Evolutionary conservation across 352 stramenopile genomes (phyloP), one percentile per base, ranked within the genome.

Genomic region (Phytopythium montanum): DNA sequence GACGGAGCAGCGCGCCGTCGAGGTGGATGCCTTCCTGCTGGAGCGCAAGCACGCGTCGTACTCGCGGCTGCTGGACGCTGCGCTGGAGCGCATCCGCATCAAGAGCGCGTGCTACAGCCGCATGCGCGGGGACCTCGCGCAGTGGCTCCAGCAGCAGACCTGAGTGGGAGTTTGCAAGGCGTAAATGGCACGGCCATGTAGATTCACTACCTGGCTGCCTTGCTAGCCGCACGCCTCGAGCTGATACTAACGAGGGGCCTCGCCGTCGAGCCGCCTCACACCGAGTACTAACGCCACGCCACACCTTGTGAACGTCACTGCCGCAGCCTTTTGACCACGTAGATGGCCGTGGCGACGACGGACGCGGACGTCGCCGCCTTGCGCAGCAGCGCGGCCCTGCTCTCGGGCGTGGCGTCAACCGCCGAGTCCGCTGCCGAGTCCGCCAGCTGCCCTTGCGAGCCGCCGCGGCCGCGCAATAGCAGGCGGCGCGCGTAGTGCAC

Each of bases 21-120:
- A 90, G 42, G 79, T 92, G 29, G 81, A 88, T 23, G 54, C 28
- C 5, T 94, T 92, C 61, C 42, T 94, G 21, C 61, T 69, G 56
- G 70, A 62, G n/a, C 79, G 81, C 55, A 88, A 87, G 59, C 79
- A 92, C 64, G 69, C 75, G 54, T 80, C 73, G 48, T 92, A 91
- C 69, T 72, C 81, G 31, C 77, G 72, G 9, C 55, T 85, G 56
- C 57, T 94, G 29, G 80, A 92, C 53, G 76, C 75, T 19, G 76
- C 78, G 25, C 69, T 94, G 34, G 83, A 94, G 62, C 69, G 76
- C 33, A 92, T 94, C 60, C 81, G 75, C 54, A 88, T 86, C 56
- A 89, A 87, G 64, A 76, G 66, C 26, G 79, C 79, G 21, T 84
- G 75, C 66, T 88, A 80, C 60, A 49, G 72, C 34, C 79, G 81